phyloP scores from a whole-genome alignment of 2,329 filamentous ascomycete species.

The Paramyrothecium roridum region DNA sequence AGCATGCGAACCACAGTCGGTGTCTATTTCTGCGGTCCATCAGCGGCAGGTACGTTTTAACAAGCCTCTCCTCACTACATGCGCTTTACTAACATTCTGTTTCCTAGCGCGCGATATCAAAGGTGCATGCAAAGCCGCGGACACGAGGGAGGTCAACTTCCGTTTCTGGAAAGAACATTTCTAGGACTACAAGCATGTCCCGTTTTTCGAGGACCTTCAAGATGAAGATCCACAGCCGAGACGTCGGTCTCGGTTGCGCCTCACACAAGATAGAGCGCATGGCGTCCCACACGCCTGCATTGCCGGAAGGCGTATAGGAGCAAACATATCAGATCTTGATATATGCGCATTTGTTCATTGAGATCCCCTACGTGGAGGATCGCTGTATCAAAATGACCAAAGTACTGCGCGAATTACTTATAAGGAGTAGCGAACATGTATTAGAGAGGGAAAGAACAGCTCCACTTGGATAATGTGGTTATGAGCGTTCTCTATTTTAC shows the following conservation, averaged over 20 bases:
- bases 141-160: constrained; percentile 79
- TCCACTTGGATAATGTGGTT: background rate
- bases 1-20: constrained; percentile 80
- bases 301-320: background rate
- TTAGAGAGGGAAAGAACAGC: background rate
- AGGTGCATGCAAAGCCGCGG: constrained; percentile 71
- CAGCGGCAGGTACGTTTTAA: constrained; percentile 53
- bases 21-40: constrained; percentile 97
- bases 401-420: background rate
- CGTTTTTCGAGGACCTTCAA: background rate
- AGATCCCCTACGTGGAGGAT: background rate
- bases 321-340: background rate
- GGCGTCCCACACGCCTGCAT: background rate
- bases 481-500: background rate
- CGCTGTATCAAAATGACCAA: background rate
- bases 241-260: background rate
- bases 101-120: constrained; percentile 75
- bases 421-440: background rate
- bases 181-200: constrained; percentile 29
- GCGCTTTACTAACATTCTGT: background rate
- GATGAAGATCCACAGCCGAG: background rate
- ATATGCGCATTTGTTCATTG: background rate
- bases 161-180: constrained; percentile 99
- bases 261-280: background rate
- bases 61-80: background rate